A percentile compares a stretch with the other conserved stretches of the same genome.
Conservation (phyloP, 2,329 filamentous ascomycete species). For the Xylariaceae sp. region DNA sequence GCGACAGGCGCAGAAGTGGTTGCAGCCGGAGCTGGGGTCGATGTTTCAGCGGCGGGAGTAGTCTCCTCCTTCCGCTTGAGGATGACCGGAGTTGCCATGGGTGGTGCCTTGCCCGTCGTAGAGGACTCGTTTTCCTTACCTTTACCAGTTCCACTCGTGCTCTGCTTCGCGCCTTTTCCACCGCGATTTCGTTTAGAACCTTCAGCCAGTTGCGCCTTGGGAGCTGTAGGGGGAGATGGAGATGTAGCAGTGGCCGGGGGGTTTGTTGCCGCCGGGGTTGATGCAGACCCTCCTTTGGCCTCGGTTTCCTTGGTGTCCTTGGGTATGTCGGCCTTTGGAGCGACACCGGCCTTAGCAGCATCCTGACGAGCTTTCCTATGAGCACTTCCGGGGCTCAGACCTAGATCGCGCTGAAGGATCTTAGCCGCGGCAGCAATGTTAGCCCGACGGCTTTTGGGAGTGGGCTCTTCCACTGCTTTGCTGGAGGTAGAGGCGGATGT, state of each 20-base stretch:
- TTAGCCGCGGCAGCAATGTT: conserved; percentile 62
- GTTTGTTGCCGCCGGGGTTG: conserved; percentile 19
- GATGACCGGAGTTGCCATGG: conserved; percentile 29
- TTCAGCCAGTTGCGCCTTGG: conserved; percentile 31
- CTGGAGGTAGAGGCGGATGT: conserved; percentile 17
- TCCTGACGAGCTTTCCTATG: conserved; percentile 58
- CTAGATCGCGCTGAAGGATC: conserved; percentile 63
- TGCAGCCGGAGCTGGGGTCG: conserved; percentile 22
- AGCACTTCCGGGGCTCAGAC: conserved; percentile 59
- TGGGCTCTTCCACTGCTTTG: conserved; percentile 31
- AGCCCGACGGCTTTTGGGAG: conserved; percentile 53
- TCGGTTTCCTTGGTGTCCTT: conserved; percentile 33
- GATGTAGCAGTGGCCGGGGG: conserved; percentile 19
- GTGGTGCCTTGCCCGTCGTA: conserved; percentile 25
- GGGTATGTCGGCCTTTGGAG: conserved; percentile 36
- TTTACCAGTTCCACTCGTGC: conserved; percentile 26
- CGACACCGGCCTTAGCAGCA: conserved; percentile 52
- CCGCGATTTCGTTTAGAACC: conserved; percentile 30
- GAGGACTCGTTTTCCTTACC: conserved; percentile 22
- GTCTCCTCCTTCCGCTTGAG: conserved; percentile 27
- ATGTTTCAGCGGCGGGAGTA: conserved; percentile 7
- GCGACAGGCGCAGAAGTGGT: conserved; percentile 26
- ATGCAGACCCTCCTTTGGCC: conserved; percentile 15
- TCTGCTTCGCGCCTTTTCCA: conserved; percentile 33
- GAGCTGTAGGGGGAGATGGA: conserved; percentile 25